Percentiles rank a stretch among this genome's conserved stretches.
These are phyloP conservation scores for Fusarium sacchari DNA, from an alignment of 2,329 filamentous ascomycete species.

Conservation along the genomic window DNA sequence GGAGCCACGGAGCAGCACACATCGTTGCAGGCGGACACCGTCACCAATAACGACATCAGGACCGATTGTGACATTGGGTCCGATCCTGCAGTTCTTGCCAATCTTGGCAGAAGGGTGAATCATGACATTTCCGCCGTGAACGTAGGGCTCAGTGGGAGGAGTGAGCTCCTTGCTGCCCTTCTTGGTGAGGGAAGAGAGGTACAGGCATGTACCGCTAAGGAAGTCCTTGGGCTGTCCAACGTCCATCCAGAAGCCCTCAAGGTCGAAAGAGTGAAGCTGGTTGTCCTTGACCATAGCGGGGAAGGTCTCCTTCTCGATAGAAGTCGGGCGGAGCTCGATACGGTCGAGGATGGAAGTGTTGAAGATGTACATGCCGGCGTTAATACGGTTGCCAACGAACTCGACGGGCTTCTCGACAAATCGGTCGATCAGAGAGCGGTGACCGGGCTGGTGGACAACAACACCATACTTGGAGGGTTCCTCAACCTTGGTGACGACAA, in stretches of 20 bases:
- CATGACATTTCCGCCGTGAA: constrained; percentile 94
- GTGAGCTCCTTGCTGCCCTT: constrained; percentile 87
- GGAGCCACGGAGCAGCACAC: constrained; percentile 85
- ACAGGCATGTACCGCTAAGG: constrained; percentile 93
- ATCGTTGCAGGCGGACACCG: constrained; percentile 92
- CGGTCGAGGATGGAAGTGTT: constrained; percentile 90
- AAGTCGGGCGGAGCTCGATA: constrained; percentile 95
- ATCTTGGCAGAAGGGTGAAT: constrained; percentile 95
- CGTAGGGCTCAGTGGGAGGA: constrained; percentile 77
- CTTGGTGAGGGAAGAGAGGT: constrained; percentile 92
- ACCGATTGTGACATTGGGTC: constrained; percentile 95
- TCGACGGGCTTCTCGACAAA: constrained; percentile 99
- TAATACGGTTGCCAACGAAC: constrained; percentile 98
- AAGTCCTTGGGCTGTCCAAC: constrained; percentile 99
- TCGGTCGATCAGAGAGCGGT: constrained; percentile 91
- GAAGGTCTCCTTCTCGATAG: constrained; percentile 99
- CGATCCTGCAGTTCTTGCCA: constrained; percentile 97
- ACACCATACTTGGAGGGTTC: constrained; percentile 99
- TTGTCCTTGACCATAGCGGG: constrained; percentile 90
- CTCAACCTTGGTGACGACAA: constrained; percentile 98
- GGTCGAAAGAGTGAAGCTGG: constrained; percentile 92
- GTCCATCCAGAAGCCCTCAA: constrained; percentile 99
- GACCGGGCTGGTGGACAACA: constrained; percentile 94
- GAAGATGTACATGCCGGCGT: constrained; percentile 97
- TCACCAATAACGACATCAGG: constrained; percentile 93